Base-by-base conservation (phyloP, 371 early-diverging fungal genomes). In the Circinella umbellata region DNA sequence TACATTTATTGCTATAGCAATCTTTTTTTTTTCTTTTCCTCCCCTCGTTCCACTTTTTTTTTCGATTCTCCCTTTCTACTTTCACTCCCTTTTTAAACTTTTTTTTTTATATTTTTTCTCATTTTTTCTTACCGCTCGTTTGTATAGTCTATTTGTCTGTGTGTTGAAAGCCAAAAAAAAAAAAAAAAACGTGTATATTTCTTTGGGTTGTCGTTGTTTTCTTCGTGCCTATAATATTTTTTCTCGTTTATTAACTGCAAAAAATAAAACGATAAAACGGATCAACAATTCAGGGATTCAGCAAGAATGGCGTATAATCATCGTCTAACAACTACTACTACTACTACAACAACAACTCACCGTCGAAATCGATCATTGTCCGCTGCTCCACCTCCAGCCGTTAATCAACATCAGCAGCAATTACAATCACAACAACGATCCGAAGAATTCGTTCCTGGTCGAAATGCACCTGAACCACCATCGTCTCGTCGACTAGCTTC, bases 401-500 rank as follows among this genome's bases (percentile, higher is more conserved):
- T 57, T 13, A 27, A 5, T 9, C 57, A 51, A n/a, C 51, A 51
- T n/a, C 51, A 47, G 47, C 47, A 8, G 7, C 51, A 51, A n/a
- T 3, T 15, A 15, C 17, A 51, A 51, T 51, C 51, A 4, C 51
- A 42, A 42, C 62, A 14, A n/a, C 62, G 11, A 42, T 11, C 42
- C 6, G 9, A 42, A 42, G 48, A 53, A 38, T 38, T 64, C 65
- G 51, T 53, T 34, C 65, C 65, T 8, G n/a, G 49, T 35, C 51
- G 65, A 13, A 18, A 64, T 35, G 65, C 65, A 51, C 65, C 49
- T 18, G 65, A 64, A n/a, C 65, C 53, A 20, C 65, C 53, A 35
- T 18, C 54, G 17, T 48, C 51, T 36, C 49, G 53, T 37, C 62
- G 62, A 38, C 13, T 46, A 27, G 39, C 55, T 10, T 57, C 42